These are phyloP conservation scores for Cudoniella acicularis DNA, from an alignment of 495 filamentous ascomycete species.

Conservation along the genomic window DNA sequence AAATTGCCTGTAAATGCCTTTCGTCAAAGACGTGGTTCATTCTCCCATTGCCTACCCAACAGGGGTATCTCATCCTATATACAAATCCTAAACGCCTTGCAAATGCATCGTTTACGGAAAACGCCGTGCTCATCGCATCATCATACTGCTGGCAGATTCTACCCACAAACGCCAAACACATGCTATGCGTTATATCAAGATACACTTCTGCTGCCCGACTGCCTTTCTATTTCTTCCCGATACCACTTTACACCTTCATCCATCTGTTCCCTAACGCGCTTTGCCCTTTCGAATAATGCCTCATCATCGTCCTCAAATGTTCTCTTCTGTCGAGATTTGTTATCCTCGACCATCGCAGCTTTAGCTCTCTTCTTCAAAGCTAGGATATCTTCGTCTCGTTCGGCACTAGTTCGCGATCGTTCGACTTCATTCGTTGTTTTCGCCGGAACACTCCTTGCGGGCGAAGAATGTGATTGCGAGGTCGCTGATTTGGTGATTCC, in stretches of 20 bases:
- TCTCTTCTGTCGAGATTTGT: constrained; percentile 9
- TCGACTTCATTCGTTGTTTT: neutral
- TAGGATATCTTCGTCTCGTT: constrained; percentile 14
- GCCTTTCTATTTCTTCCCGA: constrained; percentile 10
- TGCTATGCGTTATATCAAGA: constrained; percentile 8
- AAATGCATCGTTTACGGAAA: constrained; percentile 3
- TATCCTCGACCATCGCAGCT: constrained; percentile 14
- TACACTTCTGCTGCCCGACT: constrained; percentile 5
- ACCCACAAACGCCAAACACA: constrained; percentile 1
- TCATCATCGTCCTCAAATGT: constrained; percentile 18
- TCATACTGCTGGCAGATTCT: neutral
- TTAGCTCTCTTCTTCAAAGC: constrained; percentile 18
- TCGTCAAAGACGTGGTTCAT: too few species aligned
- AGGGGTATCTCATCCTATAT: constrained; percentile 4
- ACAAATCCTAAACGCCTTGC: constrained; percentile 2
- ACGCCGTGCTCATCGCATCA: neutral
- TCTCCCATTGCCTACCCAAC: constrained; percentile 1
- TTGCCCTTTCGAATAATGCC: constrained; percentile 24
- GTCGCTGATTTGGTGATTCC: constrained; percentile 11
- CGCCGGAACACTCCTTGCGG: constrained; percentile 16
- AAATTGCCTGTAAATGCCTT: too few species aligned
- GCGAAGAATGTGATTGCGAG: neutral
- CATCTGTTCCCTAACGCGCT: constrained; percentile 27
- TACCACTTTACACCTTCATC: constrained; percentile 26
- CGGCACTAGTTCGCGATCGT: neutral